Evolutionary conservation across 257 asterid genomes (phyloP).

Genomic region (Cordia subcordata): DNA sequence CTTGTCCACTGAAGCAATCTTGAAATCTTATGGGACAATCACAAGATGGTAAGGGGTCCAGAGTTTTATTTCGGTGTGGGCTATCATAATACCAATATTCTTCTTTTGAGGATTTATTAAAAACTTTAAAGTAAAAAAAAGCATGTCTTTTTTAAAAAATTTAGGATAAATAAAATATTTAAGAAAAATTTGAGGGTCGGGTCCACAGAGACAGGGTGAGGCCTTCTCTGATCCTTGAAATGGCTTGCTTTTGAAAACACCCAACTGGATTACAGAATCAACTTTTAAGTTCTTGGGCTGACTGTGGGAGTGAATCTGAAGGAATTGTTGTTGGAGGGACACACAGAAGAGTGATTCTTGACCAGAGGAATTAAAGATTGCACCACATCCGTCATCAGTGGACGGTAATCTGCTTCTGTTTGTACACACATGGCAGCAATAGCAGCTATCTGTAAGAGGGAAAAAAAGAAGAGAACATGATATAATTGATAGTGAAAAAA

Average conservation of each 20-base stretch:
- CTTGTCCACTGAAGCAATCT: not conserved
- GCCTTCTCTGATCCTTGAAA: not conserved
- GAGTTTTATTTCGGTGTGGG: too few relatives aligned
- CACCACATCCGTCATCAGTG: slow-evolving; percentile 78
- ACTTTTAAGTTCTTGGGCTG: slow-evolving; percentile 26
- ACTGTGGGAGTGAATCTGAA: slow-evolving; percentile 28
- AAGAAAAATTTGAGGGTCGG: too few relatives aligned
- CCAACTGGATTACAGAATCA: not conserved
- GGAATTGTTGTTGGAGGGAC: slow-evolving; percentile 19
- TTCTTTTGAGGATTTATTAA: too few relatives aligned
- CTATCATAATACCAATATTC: too few relatives aligned
- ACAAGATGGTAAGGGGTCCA: too few relatives aligned
- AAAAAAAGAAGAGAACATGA: not conserved
- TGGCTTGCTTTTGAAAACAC: not conserved
- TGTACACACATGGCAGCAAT: slow-evolving; percentile 87
- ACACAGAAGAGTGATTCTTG: slow-evolving; percentile 35
- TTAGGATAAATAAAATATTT: too few relatives aligned
- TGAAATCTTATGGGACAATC: too few relatives aligned
- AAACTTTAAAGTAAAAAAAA: too few relatives aligned
- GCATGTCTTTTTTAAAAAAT: too few relatives aligned
- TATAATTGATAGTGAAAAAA: not conserved
- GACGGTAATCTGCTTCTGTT: slow-evolving; percentile 80
- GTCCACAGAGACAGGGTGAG: not conserved
- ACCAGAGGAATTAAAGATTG: slow-evolving; percentile 81
- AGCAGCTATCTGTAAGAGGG: slow-evolving; percentile 59